Evolutionary conservation across 805 yeast genomes (phyloP).

Genomic region (Diddensiella santjacobensis): DNA sequence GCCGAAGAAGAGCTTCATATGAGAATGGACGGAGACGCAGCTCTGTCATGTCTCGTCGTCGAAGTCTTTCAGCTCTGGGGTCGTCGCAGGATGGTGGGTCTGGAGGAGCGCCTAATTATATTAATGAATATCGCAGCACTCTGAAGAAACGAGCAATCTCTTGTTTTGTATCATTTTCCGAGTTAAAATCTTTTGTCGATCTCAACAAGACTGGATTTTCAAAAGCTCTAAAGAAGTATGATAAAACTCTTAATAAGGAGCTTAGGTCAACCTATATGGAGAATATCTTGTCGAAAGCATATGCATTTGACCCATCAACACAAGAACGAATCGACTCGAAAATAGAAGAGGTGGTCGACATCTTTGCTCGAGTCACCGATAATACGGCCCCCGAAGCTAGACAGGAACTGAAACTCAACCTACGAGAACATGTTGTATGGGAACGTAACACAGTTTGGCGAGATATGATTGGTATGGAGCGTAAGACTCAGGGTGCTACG

Average conservation of each 20-base stretch:
- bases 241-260: conserved; percentile 66
- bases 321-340: conserved; percentile 46
- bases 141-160: conserved; percentile 63
- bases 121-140: conserved; percentile 48
- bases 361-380: conserved; percentile 53
- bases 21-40: not conserved
- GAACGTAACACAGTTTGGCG: conserved; percentile 98
- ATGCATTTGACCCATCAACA: conserved; percentile 53
- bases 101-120: not conserved
- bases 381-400: conserved; percentile 42
- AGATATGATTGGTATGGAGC: conserved; percentile 87
- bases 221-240: conserved; percentile 88
- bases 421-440: conserved; percentile 94
- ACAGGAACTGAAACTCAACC: conserved; percentile 47
- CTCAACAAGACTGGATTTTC: conserved; percentile 85
- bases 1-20: not conserved
- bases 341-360: conserved; percentile 49
- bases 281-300: conserved; percentile 42
- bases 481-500: conserved; percentile 73
- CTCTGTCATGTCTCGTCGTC: conserved; percentile 3
- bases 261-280: conserved; percentile 57
- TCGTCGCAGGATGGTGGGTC: not conserved
- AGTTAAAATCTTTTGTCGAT: conserved; percentile 77
- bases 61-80: not conserved
- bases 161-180: conserved; percentile 71